Percentiles rank a stretch among this genome's conserved stretches.
Conservation (phyloP, 169 alveolate genomes). For the Plasmodium vivax region DNA sequence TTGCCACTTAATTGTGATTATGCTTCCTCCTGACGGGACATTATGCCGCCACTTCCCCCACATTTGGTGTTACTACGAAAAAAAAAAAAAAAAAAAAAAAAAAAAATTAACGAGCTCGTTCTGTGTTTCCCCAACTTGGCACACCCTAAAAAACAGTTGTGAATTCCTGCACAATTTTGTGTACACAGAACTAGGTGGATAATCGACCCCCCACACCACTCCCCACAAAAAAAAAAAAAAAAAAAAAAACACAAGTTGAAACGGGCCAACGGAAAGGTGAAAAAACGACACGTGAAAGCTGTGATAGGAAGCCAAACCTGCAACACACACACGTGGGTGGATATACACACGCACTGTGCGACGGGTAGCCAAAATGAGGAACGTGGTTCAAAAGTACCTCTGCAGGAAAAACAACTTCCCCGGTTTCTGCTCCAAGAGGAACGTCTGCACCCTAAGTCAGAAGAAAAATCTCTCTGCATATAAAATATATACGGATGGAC, state of each 20-base stretch:
- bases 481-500: constrained; percentile 74
- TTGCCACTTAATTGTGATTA: not conserved
- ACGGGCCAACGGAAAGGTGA: not conserved
- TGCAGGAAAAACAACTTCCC: not conserved
- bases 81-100: not conserved
- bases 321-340: not conserved
- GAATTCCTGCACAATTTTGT: not conserved
- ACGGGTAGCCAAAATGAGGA: constrained; percentile 15
- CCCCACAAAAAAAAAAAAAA: not conserved
- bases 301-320: not conserved
- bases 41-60: not conserved
- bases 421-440: constrained; percentile 5
- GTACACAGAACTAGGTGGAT: not conserved
- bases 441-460: not conserved
- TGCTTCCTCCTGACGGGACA: not conserved
- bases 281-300: not conserved
- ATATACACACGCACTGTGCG: not conserved
- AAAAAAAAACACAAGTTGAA: not conserved
- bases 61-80: not conserved
- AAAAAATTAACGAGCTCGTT: not conserved
- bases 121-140: not conserved
- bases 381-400: constrained; percentile 15
- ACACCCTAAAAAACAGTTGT: not conserved
- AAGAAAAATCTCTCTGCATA: constrained; percentile 35
- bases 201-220: not conserved